phyloP scores from a whole-genome alignment of 108 stramenopile genomes.

The Cylindrotheca fusiformis region DNA sequence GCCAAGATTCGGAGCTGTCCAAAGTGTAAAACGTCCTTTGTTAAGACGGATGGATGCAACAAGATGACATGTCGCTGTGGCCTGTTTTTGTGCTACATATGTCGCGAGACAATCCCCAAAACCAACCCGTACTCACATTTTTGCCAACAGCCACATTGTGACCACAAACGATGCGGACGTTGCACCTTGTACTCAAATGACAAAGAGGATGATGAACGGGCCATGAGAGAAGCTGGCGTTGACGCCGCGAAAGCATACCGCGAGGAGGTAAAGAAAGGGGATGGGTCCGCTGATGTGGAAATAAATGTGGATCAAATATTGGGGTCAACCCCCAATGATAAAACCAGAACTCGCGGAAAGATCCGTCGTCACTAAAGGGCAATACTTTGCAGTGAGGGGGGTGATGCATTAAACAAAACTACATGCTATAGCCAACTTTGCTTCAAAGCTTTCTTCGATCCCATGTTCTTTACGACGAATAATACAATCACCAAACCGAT shows the following conservation, averaged over 20 bases:
- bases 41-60: conserved; percentile 78
- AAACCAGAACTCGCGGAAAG: too few relatives aligned
- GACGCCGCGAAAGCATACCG: conserved; percentile 54
- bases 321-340: too few relatives aligned
- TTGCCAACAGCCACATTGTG: conserved; percentile 80
- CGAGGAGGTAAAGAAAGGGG: conserved; percentile 55
- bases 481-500: conserved; percentile 54
- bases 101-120: conserved; percentile 51
- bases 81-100: conserved; percentile 72
- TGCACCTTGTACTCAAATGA: conserved; percentile 75
- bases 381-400: conserved; percentile 4
- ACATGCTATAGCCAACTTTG: conserved; percentile 29
- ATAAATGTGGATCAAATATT: conserved; percentile 31
- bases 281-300: conserved; percentile 44
- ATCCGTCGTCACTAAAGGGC: too few relatives aligned
- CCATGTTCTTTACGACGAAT: conserved; percentile 51
- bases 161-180: conserved; percentile 59
- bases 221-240: conserved; percentile 73
- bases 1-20: conserved; percentile 84
- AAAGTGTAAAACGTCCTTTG: conserved; percentile 65
- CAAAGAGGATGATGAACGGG: conserved; percentile 57
- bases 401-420: background rate
- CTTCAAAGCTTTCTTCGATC: conserved; percentile 52
- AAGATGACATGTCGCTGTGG: conserved; percentile 89
- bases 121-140: conserved; percentile 70